Conservation (phyloP, 371 early-diverging fungal genomes). For the Fennellomyces sp. region DNA sequence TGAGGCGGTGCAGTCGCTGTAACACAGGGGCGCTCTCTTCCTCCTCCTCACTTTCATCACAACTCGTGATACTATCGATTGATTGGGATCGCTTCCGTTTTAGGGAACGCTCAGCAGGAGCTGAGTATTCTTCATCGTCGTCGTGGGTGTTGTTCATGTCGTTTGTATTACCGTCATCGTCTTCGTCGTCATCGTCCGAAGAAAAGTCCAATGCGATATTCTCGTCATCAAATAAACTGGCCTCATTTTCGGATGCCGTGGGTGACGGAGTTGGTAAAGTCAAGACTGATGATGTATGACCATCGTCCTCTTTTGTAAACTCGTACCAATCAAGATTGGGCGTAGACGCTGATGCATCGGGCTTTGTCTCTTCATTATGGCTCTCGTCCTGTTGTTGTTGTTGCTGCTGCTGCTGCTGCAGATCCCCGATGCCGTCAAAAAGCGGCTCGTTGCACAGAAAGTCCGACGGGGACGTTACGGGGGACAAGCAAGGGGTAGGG, state of each 20-base stretch:
- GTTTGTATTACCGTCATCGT: neutral
- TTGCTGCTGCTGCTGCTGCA: constrained; percentile 13
- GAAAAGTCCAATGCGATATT: neutral
- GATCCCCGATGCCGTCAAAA: constrained; percentile 39
- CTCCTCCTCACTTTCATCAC: constrained; percentile 4
- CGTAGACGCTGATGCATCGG: neutral
- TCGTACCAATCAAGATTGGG: constrained; percentile 13
- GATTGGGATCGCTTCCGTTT: constrained; percentile 9
- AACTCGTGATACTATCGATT: constrained; percentile 2
- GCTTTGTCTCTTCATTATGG: neutral
- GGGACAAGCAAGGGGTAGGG: constrained; percentile 42
- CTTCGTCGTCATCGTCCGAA: neutral
- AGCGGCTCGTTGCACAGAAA: constrained; percentile 41
- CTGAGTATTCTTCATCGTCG: neutral
- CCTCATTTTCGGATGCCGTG: constrained; percentile 10
- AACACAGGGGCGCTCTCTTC: constrained; percentile 1
- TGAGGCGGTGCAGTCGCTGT: constrained; percentile 9
- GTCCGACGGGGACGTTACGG: constrained; percentile 43
- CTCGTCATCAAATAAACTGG: constrained; percentile 5
- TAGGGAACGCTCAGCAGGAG: constrained; percentile 2
- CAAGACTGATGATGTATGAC: constrained; percentile 7
- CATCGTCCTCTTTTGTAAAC: constrained; percentile 7
- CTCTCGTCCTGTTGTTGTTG: constrained; percentile 2
- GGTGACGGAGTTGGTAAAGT: constrained; percentile 9
- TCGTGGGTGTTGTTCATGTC: neutral